Conservation (phyloP, 305 asterid species). For the Withania somnifera region DNA sequence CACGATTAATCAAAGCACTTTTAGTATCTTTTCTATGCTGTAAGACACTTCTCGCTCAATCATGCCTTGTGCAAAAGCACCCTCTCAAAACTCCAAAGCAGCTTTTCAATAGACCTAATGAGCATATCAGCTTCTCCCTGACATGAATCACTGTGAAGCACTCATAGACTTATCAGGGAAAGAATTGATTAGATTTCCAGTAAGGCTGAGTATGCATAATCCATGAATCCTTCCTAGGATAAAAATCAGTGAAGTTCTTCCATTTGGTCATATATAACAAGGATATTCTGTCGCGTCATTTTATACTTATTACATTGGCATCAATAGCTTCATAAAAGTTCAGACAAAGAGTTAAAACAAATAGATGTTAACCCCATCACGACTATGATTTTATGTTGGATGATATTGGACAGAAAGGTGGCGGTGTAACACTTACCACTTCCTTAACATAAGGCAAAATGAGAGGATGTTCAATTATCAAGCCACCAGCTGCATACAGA, state of each 20-base stretch:
- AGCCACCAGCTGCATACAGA: constrained; percentile 87
- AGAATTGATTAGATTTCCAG: neutral
- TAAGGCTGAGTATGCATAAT: neutral
- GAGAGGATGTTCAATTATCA: constrained; percentile 84
- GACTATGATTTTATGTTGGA: neutral
- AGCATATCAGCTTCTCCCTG: too few species aligned
- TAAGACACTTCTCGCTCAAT: neutral
- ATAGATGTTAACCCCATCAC: neutral
- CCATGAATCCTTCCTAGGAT: neutral
- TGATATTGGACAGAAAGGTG: neutral
- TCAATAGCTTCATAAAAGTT: neutral
- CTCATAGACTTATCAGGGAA: too few species aligned
- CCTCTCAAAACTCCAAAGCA: neutral
- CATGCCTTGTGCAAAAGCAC: neutral
- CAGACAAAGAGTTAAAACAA: neutral
- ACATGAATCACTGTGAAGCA: too few species aligned
- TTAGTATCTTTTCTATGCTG: neutral
- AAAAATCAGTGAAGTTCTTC: neutral
- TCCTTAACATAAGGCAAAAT: constrained; percentile 64
- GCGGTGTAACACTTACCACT: constrained; percentile 17
- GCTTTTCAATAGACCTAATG: neutral
- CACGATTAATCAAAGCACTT: neutral
- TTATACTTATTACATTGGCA: neutral
- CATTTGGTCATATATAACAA: neutral
- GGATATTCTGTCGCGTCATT: neutral